Evolutionary conservation across 2,329 filamentous ascomycete species (phyloP), one percentile per base, ranked within the genome.

Genomic region (Apiospora koreana): DNA sequence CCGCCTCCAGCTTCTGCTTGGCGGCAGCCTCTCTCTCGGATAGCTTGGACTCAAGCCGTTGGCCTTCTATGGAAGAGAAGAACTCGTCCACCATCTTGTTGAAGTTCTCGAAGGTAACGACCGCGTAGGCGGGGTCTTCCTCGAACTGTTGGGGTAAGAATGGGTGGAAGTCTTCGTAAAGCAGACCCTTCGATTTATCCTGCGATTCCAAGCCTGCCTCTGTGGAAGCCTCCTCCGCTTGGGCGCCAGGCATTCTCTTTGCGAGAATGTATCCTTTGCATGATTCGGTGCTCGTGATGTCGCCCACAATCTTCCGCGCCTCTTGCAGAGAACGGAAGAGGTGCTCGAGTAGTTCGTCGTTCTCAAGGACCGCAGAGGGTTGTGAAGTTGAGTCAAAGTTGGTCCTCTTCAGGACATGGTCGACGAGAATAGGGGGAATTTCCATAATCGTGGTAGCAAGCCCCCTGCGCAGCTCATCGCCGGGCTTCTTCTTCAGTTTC

Each of bases 21-120:
- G 96, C 96, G 4, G 88, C 86, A 25, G 92, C 90, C 80, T 99
- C 94, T 66, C 92, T 89, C 79, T 98, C 95, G 4, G 89, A 90
- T 5, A 98, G 83, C 68, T 91, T 88, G 1, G 94, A 97, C 79
- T 97, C 93, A 0, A 98, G 86, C 79, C 94, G 97, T 79, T 98
- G 95, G 0, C 95, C 94, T 81, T 99, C 96, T 35, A 98, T 89
- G 0, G 95, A 98, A 0, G 96, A 98, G 80, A 97, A 98, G 83
- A 98, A 99, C 75, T 97, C 94, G 78, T 99, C 96, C 0, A 97
- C 94, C 0, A 94, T 96, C 77, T 92, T 93, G 80, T 98, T 98
- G 84, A 97, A 98, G 12, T 91, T 92, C 8, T 94, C 88, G 74
- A 95, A 94, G 69, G 93, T 89, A 16, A 98, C 78, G 21, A 97